Percentiles rank a stretch among this genome's conserved stretches.
Evolutionary conservation across 768 basidiomycete genomes (phyloP).

Genomic region (Mycena olivaceomarginata): DNA sequence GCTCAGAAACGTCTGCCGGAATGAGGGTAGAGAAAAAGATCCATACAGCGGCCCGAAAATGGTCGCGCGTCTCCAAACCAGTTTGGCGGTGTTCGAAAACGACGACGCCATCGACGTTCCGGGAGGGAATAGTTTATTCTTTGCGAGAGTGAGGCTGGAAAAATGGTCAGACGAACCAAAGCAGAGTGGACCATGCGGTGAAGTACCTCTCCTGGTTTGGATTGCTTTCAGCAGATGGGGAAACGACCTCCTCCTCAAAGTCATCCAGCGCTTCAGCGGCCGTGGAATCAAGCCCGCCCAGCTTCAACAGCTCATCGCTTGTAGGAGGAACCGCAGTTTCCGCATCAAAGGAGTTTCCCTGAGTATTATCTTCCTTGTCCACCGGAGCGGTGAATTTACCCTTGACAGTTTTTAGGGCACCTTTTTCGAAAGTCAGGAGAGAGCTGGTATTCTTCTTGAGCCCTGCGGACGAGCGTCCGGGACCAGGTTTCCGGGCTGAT

Average conservation of each 20-base stretch:
- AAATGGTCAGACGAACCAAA: conserved; percentile 16
- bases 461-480: conserved; percentile 70
- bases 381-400: conserved; percentile 57
- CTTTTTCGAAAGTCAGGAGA: conserved; percentile 72
- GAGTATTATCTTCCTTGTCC: conserved; percentile 42
- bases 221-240: conserved; percentile 37
- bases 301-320: conserved; percentile 66
- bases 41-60: conserved; percentile 82
- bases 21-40: conserved; percentile 38
- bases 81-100: conserved; percentile 29
- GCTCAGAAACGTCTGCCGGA: conserved; percentile 23
- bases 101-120: conserved; percentile 44
- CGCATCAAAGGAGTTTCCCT: conserved; percentile 37
- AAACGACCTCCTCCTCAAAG: conserved; percentile 64
- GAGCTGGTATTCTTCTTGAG: conserved; percentile 67
- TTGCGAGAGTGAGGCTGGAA: conserved; percentile 63
- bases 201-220: conserved; percentile 52
- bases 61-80: conserved; percentile 70
- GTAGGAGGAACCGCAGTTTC: conserved; percentile 54
- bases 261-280: conserved; percentile 68
- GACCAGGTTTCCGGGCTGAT: conserved; percentile 62
- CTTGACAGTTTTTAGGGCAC: conserved; percentile 69
- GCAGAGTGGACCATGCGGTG: neutral
- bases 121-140: conserved; percentile 69
- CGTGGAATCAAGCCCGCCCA: conserved; percentile 67